Percentiles rank a stretch among this genome's conserved stretches.
Conservation (phyloP, 176 grass and related monocot species). For the Themeda triandra region DNA sequence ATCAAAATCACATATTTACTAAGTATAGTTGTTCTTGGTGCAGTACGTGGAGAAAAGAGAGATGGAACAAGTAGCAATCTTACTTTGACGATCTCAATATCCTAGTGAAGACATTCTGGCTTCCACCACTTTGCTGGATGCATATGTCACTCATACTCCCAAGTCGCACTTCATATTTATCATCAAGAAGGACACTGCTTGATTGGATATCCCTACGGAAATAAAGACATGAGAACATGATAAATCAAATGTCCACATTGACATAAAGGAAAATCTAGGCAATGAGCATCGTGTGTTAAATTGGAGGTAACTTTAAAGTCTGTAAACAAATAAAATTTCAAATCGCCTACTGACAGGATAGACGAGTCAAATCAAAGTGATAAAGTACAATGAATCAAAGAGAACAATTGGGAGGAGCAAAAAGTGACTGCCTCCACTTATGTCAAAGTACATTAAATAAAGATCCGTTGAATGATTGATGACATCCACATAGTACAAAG, state of each 20-base stretch:
- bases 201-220: conserved; percentile 93
- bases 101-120: conserved; percentile 71
- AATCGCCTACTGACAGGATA: conserved; percentile 6
- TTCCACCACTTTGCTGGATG: conserved; percentile 74
- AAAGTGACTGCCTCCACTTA: conserved; percentile 7
- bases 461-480: conserved; percentile 15
- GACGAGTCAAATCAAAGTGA: conserved; percentile 17
- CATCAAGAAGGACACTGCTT: conserved; percentile 94
- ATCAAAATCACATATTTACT: background rate
- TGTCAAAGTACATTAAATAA: conserved; percentile 8
- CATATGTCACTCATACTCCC: conserved; percentile 91
- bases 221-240: conserved; percentile 17
- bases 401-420: background rate
- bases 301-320: conserved; percentile 23
- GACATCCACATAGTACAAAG: background rate
- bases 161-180: conserved; percentile 91
- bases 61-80: conserved; percentile 20
- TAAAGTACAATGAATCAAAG: conserved; percentile 17
- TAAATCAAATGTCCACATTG: conserved; percentile 5
- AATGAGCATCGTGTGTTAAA: conserved; percentile 8
- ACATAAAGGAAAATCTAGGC: background rate
- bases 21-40: background rate
- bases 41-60: background rate
- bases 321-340: conserved; percentile 4
- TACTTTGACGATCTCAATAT: conserved; percentile 92